phyloP scores from a whole-genome alignment of 1,284 basidiomycete genomes.

The Papiliotrema nemorosa region DNA sequence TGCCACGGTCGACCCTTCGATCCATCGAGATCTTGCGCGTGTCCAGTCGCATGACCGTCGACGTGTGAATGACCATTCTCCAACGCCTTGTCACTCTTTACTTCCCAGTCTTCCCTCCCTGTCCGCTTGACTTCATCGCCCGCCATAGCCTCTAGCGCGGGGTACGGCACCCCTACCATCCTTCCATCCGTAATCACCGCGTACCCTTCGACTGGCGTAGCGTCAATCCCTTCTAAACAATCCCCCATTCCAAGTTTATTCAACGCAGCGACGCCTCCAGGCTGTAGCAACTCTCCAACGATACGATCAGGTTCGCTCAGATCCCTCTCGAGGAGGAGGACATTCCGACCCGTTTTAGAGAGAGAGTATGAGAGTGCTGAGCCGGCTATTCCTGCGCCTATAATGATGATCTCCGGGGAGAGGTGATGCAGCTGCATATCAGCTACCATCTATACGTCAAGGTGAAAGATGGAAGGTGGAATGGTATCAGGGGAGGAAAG shows the following conservation, averaged over 20 bases:
- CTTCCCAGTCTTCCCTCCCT: background rate
- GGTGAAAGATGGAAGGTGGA: background rate
- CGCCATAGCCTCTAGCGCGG: slow-evolving; percentile 55
- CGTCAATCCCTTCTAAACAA: slow-evolving; percentile 78
- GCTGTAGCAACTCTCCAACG: slow-evolving; percentile 94
- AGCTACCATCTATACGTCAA: background rate
- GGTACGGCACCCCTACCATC: slow-evolving; percentile 75
- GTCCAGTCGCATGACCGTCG: background rate
- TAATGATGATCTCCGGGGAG: slow-evolving; percentile 59
- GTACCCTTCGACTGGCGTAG: slow-evolving; percentile 81
- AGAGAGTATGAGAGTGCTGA: slow-evolving; percentile 59
- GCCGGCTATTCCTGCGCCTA: slow-evolving; percentile 87
- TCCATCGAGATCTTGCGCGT: background rate
- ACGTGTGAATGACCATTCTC: slow-evolving; percentile 4
- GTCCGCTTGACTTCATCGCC: background rate
- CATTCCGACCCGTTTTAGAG: slow-evolving; percentile 52
- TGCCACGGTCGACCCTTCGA: slow-evolving; percentile 20
- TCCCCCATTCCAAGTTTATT: slow-evolving; percentile 65
- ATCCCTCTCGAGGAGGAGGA: slow-evolving; percentile 81
- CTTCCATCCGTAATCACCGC: slow-evolving; percentile 63
- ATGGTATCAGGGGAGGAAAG: background rate
- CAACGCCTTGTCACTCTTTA: too few species aligned
- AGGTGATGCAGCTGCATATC: slow-evolving; percentile 25
- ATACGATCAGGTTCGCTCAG: slow-evolving; percentile 91
- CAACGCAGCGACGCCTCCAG: slow-evolving; percentile 80